A percentile compares a stretch with the other conserved stretches of the same genome.
Conservation (phyloP, 2,329 filamentous ascomycete species). For the Ilyonectria mors-panacis region DNA sequence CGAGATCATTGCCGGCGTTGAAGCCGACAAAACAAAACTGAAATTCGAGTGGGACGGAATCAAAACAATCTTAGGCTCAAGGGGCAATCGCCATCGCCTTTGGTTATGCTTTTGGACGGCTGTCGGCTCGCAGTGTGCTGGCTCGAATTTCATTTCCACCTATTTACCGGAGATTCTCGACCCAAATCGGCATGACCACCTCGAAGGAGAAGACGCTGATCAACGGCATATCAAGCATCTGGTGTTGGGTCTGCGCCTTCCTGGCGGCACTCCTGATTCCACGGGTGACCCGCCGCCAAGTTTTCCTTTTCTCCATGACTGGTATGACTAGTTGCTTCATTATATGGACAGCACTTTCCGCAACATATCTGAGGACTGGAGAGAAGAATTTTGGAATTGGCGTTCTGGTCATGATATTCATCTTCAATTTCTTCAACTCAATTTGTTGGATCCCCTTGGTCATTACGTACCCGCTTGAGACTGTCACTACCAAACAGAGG, state of each 20-base stretch:
- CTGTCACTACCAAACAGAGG: slow-evolving; percentile 21
- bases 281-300: background rate
- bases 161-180: slow-evolving; percentile 21
- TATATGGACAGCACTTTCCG: slow-evolving; percentile 18
- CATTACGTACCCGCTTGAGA: slow-evolving; percentile 21
- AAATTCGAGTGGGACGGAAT: slow-evolving; percentile 11
- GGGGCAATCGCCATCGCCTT: slow-evolving; percentile 25
- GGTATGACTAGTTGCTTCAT: slow-evolving; percentile 17
- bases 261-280: slow-evolving; percentile 14
- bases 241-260: slow-evolving; percentile 11
- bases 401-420: slow-evolving; percentile 16
- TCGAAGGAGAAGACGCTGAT: slow-evolving; percentile 20
- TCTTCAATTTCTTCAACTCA: slow-evolving; percentile 10
- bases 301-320: slow-evolving; percentile 9
- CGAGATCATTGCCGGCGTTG: slow-evolving; percentile 47
- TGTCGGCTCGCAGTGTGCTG: slow-evolving; percentile 16
- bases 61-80: slow-evolving; percentile 12
- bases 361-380: slow-evolving; percentile 1
- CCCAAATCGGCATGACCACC: slow-evolving; percentile 22
- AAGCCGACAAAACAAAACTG: slow-evolving; percentile 22
- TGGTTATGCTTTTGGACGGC: slow-evolving; percentile 18
- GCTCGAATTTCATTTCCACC: background rate
- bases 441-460: slow-evolving; percentile 10
- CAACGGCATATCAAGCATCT: slow-evolving; percentile 15
- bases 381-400: slow-evolving; percentile 3